Conservation (phyloP, 2,329 filamentous ascomycete species). For the Ceratocystis albifundus region DNA sequence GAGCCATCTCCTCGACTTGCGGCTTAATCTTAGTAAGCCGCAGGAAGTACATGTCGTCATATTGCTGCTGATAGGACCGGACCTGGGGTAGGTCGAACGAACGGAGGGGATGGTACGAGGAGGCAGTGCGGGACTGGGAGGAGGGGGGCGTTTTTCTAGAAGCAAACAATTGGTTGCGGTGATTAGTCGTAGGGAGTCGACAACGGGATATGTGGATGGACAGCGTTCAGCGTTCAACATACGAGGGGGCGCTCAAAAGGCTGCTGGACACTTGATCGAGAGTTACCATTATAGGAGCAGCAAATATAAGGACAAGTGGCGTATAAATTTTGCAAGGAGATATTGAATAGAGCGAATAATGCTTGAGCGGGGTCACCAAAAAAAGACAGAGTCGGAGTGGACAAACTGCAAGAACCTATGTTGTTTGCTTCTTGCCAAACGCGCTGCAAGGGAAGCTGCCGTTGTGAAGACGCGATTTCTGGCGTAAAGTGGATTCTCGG, state of each 20-base stretch:
- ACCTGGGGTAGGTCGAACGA: constrained; percentile 62
- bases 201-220: constrained; percentile 26
- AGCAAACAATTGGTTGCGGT: neutral
- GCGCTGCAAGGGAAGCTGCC: neutral
- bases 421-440: neutral
- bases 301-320: constrained; percentile 12
- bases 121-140: constrained; percentile 28
- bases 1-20: constrained; percentile 61
- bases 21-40: constrained; percentile 81
- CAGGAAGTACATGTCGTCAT: constrained; percentile 94
- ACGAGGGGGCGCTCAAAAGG: constrained; percentile 31
- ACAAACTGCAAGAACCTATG: neutral
- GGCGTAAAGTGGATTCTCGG: constrained; percentile 11
- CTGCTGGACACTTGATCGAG: constrained; percentile 30
- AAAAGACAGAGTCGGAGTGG: neutral
- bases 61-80: constrained; percentile 83
- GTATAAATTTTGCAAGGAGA: neutral
- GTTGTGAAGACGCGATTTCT: neutral
- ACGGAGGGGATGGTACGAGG: constrained; percentile 59
- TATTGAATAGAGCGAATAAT: neutral
- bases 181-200: neutral
- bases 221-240: constrained; percentile 22
- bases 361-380: neutral
- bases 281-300: constrained; percentile 28
- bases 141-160: constrained; percentile 1